These are phyloP conservation scores for Blastocystis sp. DNA, from an alignment of 352 stramenopile species.

Conservation along the genomic window DNA sequence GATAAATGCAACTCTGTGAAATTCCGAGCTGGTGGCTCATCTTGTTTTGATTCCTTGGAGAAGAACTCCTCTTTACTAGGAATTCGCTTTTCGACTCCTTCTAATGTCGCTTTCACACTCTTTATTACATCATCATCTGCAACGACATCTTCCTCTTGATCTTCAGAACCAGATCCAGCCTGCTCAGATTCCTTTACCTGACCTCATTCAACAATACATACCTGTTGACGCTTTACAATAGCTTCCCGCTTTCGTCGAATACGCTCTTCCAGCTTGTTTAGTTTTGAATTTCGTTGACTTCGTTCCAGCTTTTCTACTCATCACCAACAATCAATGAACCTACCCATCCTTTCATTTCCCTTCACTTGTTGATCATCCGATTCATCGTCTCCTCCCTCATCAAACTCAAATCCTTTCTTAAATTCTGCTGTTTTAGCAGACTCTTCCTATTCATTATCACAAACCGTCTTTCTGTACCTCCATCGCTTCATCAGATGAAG, in stretches of 20 bases:
- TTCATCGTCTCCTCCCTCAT: conserved; percentile 67
- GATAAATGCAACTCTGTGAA: conserved; percentile 94
- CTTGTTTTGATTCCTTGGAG: conserved; percentile 64
- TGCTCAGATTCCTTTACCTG: conserved; percentile 66
- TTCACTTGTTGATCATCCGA: conserved; percentile 33
- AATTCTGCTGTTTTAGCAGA: conserved; percentile 68
- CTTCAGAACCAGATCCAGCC: conserved; percentile 64
- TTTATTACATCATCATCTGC: conserved; percentile 65
- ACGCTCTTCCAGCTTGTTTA: conserved; percentile 72
- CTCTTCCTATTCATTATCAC: conserved; percentile 49
- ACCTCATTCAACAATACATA: conserved; percentile 67
- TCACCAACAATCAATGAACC: background rate
- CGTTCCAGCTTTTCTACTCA: background rate
- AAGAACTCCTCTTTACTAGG: conserved; percentile 61
- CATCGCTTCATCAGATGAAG: conserved; percentile 68
- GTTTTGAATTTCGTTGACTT: conserved; percentile 74
- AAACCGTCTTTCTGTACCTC: conserved; percentile 66
- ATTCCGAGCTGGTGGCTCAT: conserved; percentile 69
- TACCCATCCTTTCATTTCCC: conserved; percentile 2
- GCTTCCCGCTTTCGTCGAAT: conserved; percentile 72
- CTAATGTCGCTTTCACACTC: conserved; percentile 65
- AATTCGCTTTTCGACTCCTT: conserved; percentile 62
- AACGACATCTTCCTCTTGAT: conserved; percentile 64
- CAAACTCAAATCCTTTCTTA: conserved; percentile 77
- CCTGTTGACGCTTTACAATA: conserved; percentile 75